Percentiles rank a stretch among this genome's conserved stretches.
These are phyloP conservation scores for Sporothrix curviconia DNA, from an alignment of 2,329 filamentous ascomycete species.

Conservation along the genomic window DNA sequence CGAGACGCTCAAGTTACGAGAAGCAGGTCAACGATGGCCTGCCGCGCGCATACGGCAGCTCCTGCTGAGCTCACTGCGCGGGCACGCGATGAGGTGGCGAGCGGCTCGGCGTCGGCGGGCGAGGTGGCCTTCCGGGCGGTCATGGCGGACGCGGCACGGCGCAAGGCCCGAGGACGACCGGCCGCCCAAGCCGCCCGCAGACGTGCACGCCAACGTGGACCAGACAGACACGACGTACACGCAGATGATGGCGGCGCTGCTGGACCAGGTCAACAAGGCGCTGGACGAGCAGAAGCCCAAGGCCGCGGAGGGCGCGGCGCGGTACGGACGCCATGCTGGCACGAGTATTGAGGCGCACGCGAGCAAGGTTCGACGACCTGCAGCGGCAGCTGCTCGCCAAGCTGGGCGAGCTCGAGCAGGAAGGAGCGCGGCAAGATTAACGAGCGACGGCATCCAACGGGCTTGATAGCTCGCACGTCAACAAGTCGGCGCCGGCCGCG, in stretches of 20 bases:
- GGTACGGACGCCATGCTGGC: conserved; percentile 70
- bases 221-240: conserved; percentile 71
- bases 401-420: conserved; percentile 74
- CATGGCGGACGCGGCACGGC: conserved; percentile 65
- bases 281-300: conserved; percentile 66
- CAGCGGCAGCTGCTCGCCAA: conserved; percentile 69
- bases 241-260: conserved; percentile 95
- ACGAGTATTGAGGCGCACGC: conserved; percentile 72
- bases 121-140: conserved; percentile 84
- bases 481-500: conserved; percentile 44
- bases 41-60: conserved; percentile 70
- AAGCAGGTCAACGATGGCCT: conserved; percentile 88
- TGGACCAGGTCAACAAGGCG: conserved; percentile 85
- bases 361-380: conserved; percentile 67
- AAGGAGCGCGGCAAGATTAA: conserved; percentile 86
- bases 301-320: conserved; percentile 41
- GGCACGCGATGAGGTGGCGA: conserved; percentile 57
- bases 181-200: conserved; percentile 67
- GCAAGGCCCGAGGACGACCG: conserved; percentile 66
- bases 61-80: conserved; percentile 69
- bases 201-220: conserved; percentile 68
- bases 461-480: conserved; percentile 78
- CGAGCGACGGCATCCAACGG: conserved; percentile 83
- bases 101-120: conserved; percentile 34
- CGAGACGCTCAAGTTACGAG: conserved; percentile 84